These are phyloP conservation scores for Rutstroemia sp. DNA, from an alignment of 2,329 filamentous ascomycete species.

Conservation along the genomic window DNA sequence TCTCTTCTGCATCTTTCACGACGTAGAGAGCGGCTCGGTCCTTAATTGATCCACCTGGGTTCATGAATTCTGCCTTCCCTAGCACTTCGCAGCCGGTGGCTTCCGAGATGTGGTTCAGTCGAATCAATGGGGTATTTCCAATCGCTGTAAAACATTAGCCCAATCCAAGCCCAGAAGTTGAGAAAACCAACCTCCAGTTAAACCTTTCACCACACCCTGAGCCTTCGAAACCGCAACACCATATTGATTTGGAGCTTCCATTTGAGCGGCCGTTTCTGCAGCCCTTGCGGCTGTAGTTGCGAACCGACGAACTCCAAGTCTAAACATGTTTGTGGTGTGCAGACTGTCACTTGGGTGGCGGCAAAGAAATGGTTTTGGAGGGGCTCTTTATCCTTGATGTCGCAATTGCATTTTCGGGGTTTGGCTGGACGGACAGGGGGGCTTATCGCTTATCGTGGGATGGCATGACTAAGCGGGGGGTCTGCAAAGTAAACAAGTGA, in stretches of 20 bases:
- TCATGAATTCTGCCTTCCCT: conserved; percentile 98
- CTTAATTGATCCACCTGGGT: conserved; percentile 93
- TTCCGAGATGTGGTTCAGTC: conserved; percentile 78
- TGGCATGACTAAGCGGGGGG: conserved; percentile 4
- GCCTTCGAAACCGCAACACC: conserved; percentile 57
- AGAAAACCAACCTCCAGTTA: conserved; percentile 53
- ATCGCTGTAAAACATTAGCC: conserved; percentile 57
- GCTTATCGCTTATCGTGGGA: conserved; percentile 8
- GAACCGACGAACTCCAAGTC: conserved; percentile 47
- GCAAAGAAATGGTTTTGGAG: neutral
- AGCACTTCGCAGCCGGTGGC: conserved; percentile 90
- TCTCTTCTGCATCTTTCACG: conserved; percentile 87
- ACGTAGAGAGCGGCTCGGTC: conserved; percentile 93
- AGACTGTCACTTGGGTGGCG: neutral
- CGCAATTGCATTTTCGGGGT: neutral
- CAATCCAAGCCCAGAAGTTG: neutral
- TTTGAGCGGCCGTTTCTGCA: conserved; percentile 37
- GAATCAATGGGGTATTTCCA: conserved; percentile 92
- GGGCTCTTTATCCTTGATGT: neutral
- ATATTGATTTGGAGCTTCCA: conserved; percentile 45
- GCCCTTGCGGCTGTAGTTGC: conserved; percentile 45
- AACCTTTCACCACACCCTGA: conserved; percentile 57
- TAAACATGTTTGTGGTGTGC: conserved; percentile 40
- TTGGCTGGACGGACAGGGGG: neutral
- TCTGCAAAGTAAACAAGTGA: conserved; percentile 6